Percentiles rank a stretch among this genome's conserved stretches.
These are phyloP conservation scores for Discostella stelligeroides DNA, from an alignment of 108 stramenopile genomes.

Conservation along the genomic window DNA sequence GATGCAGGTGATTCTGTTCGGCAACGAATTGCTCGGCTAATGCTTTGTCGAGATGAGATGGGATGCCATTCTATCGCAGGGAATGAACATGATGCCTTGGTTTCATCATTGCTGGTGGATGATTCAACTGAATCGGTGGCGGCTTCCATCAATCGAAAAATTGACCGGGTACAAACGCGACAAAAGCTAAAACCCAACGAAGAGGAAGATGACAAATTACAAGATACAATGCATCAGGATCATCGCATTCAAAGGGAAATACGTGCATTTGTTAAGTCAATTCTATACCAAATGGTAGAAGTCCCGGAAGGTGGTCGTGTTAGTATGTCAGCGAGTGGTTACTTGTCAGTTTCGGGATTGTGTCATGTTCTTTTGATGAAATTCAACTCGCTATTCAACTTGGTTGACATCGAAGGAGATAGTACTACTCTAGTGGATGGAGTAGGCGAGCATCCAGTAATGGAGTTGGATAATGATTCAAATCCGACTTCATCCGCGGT, in stretches of 20 bases:
- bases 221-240: slow-evolving; percentile 14
- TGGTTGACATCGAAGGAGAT: not conserved
- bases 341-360: slow-evolving; percentile 29
- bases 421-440: not conserved
- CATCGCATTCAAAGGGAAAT: slow-evolving; percentile 20
- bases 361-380: slow-evolving; percentile 15
- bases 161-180: not conserved
- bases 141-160: not conserved
- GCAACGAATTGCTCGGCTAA: slow-evolving; percentile 22
- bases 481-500: not conserved
- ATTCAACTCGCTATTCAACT: slow-evolving; percentile 30
- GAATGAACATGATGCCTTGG: not conserved
- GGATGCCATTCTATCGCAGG: slow-evolving; percentile 21
- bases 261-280: slow-evolving; percentile 29
- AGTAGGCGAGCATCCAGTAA: slow-evolving; percentile 1
- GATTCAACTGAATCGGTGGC: not conserved
- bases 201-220: not conserved
- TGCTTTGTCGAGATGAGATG: slow-evolving; percentile 38
- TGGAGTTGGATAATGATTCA: not conserved
- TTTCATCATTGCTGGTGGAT: not conserved
- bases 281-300: slow-evolving; percentile 34
- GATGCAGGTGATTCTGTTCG: slow-evolving; percentile 13
- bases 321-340: not conserved
- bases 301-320: not conserved
- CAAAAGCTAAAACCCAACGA: not conserved